Evolutionary conservation across 2,329 filamentous ascomycete genomes (phyloP), one percentile per base, ranked within the genome.

Genomic region (Xylaria sp.): DNA sequence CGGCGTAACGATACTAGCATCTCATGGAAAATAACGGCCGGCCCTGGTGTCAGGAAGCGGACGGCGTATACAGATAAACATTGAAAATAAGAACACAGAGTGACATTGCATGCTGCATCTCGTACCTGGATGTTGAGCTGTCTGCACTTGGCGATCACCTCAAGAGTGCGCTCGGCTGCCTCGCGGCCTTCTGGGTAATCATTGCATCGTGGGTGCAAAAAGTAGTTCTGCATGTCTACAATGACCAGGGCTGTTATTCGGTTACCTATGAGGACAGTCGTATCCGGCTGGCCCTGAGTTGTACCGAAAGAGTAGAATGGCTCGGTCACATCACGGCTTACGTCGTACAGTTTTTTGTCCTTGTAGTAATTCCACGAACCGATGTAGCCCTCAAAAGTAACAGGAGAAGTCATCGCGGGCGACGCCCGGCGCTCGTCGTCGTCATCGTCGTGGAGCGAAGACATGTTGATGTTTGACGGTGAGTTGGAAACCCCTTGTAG

Each of bases 151-250:
- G 80, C 72, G 20, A 87, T 78, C 0, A 86, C 78, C 43, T 78
- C 75, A 20, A 80, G 80, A 66, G 73, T 82, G 62, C 72, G 86
- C 77, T 72, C 77, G 33, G 80, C 79, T 58, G 79, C 85, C 72
- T 70, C 83, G 79, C 76, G 79, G 43, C 75, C 86, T 74, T 76
- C 79, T 43, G 78, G 79, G 67, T 81, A 83, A 52, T 75, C 77
- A 72, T 77, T 82, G 75, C 76, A 86, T 60, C 61, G 77, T 56
- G 73, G 79, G 77, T 77, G 81, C 31, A 88, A 79, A 75, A 86
- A 86, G 80, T 82, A 84, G 73, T 86, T 86, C 78, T 86, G 84
- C 82, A 86, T 83, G 77, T 87, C 85, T 56, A 87, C 81, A 46
- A 87, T 80, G 13, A 87, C 80, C 1, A 87, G 77, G 3, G 83